These are phyloP conservation scores for Didymella segeticola DNA, from an alignment of 2,329 filamentous ascomycete species.

Conservation along the genomic window DNA sequence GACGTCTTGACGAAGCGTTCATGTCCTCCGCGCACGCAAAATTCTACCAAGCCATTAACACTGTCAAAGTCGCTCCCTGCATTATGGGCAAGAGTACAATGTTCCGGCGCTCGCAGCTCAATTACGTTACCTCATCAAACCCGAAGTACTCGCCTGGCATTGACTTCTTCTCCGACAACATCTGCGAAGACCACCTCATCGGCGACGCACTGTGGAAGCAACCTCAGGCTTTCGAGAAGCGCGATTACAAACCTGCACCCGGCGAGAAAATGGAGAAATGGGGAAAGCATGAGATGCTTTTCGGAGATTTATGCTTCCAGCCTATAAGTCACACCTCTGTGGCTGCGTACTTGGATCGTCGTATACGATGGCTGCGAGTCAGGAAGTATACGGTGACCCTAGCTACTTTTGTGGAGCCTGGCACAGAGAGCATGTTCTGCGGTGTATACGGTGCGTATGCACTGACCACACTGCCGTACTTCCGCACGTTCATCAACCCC, in stretches of 20 bases:
- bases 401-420: conserved; percentile 90
- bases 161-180: conserved; percentile 93
- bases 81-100: conserved; percentile 98
- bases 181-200: conserved; percentile 97
- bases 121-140: conserved; percentile 69
- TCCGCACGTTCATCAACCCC: conserved; percentile 63
- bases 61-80: conserved; percentile 87
- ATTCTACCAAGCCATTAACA: conserved; percentile 97
- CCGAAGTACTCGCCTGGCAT: conserved; percentile 69
- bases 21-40: conserved; percentile 94
- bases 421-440: conserved; percentile 87
- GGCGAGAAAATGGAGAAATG: conserved; percentile 53
- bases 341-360: conserved; percentile 75
- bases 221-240: conserved; percentile 45
- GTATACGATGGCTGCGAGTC: conserved; percentile 89
- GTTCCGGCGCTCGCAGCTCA: conserved; percentile 91
- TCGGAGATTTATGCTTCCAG: conserved; percentile 87
- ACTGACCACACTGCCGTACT: conserved; percentile 73
- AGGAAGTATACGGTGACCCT: conserved; percentile 91
- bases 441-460: conserved; percentile 81
- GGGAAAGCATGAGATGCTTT: conserved; percentile 82
- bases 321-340: conserved; percentile 85
- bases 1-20: conserved; percentile 91
- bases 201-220: conserved; percentile 88
- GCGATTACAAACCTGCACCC: conserved; percentile 28